Percentiles rank a stretch among this genome's conserved stretches.
Evolutionary conservation across 1,284 basidiomycete genomes (phyloP).

Genomic region (Testicularia cyperi): DNA sequence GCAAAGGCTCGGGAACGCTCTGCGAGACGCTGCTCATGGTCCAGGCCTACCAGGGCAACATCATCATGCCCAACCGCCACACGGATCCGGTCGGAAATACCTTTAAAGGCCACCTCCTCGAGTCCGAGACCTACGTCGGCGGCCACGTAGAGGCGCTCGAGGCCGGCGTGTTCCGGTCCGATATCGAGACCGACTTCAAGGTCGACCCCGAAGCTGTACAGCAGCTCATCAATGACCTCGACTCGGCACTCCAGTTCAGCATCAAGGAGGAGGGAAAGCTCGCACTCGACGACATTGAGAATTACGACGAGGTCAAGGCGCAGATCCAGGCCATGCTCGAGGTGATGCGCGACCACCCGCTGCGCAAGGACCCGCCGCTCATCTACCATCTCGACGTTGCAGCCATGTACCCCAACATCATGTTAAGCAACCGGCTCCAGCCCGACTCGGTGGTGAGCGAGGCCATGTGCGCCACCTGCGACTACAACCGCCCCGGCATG

Average conservation of each 20-base stretch:
- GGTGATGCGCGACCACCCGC: slow-evolving; percentile 85
- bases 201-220: slow-evolving; percentile 84
- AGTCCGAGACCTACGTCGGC: slow-evolving; percentile 97
- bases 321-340: slow-evolving; percentile 80
- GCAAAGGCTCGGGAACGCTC: slow-evolving; percentile 93
- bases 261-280: slow-evolving; percentile 84
- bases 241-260: slow-evolving; percentile 85
- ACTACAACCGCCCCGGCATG: slow-evolving; percentile 96
- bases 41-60: slow-evolving; percentile 85
- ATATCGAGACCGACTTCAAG: slow-evolving; percentile 94
- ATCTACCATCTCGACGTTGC: slow-evolving; percentile 99
- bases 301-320: slow-evolving; percentile 89
- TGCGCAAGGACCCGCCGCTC: slow-evolving; percentile 83
- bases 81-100: slow-evolving; percentile 89
- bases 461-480: slow-evolving; percentile 94
- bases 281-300: slow-evolving; percentile 80
- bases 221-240: slow-evolving; percentile 90
- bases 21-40: slow-evolving; percentile 99
- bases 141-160: slow-evolving; percentile 98
- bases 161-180: slow-evolving; percentile 95
- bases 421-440: slow-evolving; percentile 98
- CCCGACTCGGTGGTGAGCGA: slow-evolving; percentile 98
- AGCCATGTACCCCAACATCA: slow-evolving; percentile 99
- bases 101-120: slow-evolving; percentile 91
- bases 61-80: slow-evolving; percentile 98